These are phyloP conservation scores for Cynara cardunculus DNA, from an alignment of 129 eudicot species.

Conservation along the genomic window DNA sequence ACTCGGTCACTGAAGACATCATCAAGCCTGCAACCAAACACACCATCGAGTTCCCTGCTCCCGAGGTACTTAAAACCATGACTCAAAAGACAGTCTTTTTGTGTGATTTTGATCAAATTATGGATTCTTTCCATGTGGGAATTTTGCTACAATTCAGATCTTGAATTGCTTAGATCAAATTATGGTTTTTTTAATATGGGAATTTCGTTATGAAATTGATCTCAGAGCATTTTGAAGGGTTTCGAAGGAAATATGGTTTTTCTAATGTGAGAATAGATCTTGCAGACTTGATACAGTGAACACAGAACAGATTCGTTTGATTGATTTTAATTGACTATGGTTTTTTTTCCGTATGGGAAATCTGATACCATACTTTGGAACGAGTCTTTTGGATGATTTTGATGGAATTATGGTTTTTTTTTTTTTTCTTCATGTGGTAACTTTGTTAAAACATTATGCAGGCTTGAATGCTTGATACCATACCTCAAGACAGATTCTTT, in stretches of 20 bases:
- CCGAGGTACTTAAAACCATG: slow-evolving; percentile 45
- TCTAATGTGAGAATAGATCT: neutral
- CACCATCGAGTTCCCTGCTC: slow-evolving; percentile 56
- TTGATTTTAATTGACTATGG: neutral
- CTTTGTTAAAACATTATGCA: neutral
- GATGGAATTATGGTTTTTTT: neutral
- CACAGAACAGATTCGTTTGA: neutral
- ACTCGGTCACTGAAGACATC: slow-evolving; percentile 53
- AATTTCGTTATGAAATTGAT: neutral
- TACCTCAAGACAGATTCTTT: neutral
- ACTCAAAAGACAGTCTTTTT: neutral
- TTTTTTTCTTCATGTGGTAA: neutral
- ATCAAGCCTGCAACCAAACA: slow-evolving; percentile 66
- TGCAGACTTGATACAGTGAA: neutral
- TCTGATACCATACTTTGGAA: neutral
- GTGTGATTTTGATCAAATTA: slow-evolving; percentile 3
- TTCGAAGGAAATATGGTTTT: neutral
- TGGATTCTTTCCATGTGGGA: neutral
- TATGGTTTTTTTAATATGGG: neutral
- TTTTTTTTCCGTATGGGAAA: neutral
- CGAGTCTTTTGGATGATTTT: neutral
- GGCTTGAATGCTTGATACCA: neutral
- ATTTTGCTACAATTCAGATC: neutral
- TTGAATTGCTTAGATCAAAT: neutral
- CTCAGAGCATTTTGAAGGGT: neutral